Conservation (phyloP, 768 basidiomycete species). For the Russula sp. region DNA sequence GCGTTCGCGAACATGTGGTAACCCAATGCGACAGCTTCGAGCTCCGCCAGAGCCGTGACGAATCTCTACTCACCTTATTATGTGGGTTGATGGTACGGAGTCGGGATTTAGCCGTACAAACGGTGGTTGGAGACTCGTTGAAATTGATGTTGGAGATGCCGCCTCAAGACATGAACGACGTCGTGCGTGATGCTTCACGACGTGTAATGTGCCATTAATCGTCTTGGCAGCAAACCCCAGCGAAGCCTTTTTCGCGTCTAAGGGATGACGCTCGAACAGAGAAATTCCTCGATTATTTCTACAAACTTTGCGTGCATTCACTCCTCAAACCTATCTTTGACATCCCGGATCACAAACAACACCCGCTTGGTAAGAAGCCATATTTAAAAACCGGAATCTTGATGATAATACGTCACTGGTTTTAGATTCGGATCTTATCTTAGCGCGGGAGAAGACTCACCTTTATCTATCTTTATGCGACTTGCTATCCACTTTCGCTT, state of each 20-base stretch:
- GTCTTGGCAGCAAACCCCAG: constrained; percentile 17
- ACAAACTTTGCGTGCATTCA: constrained; percentile 75
- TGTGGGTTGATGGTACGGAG: constrained; percentile 76
- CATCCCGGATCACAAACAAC: constrained; percentile 63
- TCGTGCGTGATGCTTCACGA: constrained; percentile 24
- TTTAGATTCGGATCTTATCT: constrained; percentile 50
- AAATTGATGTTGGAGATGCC: constrained; percentile 81
- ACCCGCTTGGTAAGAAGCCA: constrained; percentile 30
- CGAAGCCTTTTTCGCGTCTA: constrained; percentile 50
- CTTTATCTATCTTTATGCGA: constrained; percentile 90
- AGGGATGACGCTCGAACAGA: constrained; percentile 88
- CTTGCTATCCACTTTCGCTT: constrained; percentile 80
- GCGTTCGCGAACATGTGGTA: constrained; percentile 79
- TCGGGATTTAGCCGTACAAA: constrained; percentile 82
- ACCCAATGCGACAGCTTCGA: constrained; percentile 70
- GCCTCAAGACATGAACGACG: constrained; percentile 35
- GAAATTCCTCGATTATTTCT: constrained; percentile 90
- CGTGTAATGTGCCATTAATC: not conserved
- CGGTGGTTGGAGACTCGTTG: constrained; percentile 85
- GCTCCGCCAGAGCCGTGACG: constrained; percentile 59
- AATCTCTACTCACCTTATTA: constrained; percentile 72
- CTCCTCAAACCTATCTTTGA: constrained; percentile 77
- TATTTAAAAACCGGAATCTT: not conserved
- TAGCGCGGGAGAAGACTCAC: constrained; percentile 74
- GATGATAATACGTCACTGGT: constrained; percentile 14